These are phyloP conservation scores for Dillenia turbinata DNA, from an alignment of 164 flowering plant species.

Conservation along the genomic window DNA sequence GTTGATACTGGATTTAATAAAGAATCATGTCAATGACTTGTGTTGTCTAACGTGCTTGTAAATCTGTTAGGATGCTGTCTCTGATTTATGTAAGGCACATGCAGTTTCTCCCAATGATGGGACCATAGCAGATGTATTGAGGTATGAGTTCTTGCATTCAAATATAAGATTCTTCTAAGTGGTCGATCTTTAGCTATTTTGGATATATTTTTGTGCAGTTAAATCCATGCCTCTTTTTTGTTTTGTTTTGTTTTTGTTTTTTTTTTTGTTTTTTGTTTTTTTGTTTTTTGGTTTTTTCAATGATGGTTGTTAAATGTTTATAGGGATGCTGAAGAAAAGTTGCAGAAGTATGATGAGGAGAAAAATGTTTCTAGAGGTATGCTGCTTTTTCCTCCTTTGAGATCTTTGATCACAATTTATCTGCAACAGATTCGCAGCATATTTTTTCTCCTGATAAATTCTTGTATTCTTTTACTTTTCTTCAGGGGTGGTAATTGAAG, in stretches of 20 bases:
- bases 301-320: constrained; percentile 9
- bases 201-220: too few relatives aligned
- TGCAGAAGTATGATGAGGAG: constrained; percentile 39
- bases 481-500: constrained; percentile 81
- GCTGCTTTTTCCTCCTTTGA: constrained; percentile 5
- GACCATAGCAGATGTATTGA: constrained; percentile 73
- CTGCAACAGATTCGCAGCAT: neutral
- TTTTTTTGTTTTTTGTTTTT: neutral
- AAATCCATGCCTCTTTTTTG: too few relatives aligned
- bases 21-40: neutral
- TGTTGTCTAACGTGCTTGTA: constrained; percentile 13
- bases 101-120: constrained; percentile 85
- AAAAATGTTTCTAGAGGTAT: constrained; percentile 35
- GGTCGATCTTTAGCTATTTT: too few relatives aligned
- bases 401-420: neutral
- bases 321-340: constrained; percentile 62
- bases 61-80: constrained; percentile 67
- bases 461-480: constrained; percentile 5
- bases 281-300: neutral
- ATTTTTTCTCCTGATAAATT: neutral
- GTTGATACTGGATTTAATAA: neutral
- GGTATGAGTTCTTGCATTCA: constrained; percentile 34
- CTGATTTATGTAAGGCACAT: constrained; percentile 73
- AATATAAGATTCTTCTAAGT: too few relatives aligned
- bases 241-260: neutral